These are phyloP conservation scores for Eimeria acervulina DNA, from an alignment of 169 alveolate genomes.

Conservation along the genomic window DNA sequence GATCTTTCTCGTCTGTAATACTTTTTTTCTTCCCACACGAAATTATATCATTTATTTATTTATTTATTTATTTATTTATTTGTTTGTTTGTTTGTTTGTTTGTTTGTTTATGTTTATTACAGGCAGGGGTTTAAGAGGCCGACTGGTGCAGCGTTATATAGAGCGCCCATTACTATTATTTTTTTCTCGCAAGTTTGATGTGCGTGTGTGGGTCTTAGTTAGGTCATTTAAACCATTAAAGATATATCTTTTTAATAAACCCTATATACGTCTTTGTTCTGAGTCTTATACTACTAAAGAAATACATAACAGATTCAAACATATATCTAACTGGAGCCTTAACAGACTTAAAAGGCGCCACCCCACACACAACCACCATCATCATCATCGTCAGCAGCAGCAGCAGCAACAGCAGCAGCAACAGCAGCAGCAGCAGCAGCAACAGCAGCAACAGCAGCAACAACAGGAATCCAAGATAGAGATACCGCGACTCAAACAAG, in stretches of 20 bases:
- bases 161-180: conserved; percentile 95
- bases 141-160: conserved; percentile 95
- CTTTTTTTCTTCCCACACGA: too few species aligned
- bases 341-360: conserved; percentile 33
- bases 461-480: not conserved
- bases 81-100: too few species aligned
- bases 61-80: not conserved
- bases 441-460: conserved; percentile 4
- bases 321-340: conserved; percentile 77
- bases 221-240: conserved; percentile 95
- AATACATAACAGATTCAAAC: conserved; percentile 38
- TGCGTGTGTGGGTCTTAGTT: conserved; percentile 95
- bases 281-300: conserved; percentile 85
- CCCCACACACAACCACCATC: too few species aligned
- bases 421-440: conserved; percentile 12
- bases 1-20: too few species aligned
- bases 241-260: conserved; percentile 94
- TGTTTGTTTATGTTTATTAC: not conserved
- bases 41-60: too few species aligned
- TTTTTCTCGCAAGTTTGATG: conserved; percentile 95
- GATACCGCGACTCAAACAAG: not conserved
- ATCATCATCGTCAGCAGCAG: not conserved
- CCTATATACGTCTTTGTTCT: conserved; percentile 96
- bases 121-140: conserved; percentile 90
- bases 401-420: not conserved